Conservation (phyloP, 768 basidiomycete genomes). For the Cystobasidium ongulense region DNA sequence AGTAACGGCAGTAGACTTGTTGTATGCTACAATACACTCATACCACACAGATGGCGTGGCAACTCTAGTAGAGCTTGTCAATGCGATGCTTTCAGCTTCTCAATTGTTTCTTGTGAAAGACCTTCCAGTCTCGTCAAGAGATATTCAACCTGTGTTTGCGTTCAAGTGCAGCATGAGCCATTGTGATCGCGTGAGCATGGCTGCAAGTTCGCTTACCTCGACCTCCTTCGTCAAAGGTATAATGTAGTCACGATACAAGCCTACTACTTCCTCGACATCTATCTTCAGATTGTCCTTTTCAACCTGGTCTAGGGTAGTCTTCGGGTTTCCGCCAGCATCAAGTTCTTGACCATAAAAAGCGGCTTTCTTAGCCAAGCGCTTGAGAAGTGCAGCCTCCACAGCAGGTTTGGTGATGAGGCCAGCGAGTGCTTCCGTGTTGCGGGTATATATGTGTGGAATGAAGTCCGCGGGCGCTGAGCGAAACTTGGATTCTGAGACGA, state of each 20-base stretch:
- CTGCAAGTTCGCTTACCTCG: slow-evolving; percentile 59
- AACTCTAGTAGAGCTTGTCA: no score
- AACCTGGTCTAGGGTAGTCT: background rate
- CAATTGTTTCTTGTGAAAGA: slow-evolving; percentile 69
- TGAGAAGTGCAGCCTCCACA: slow-evolving; percentile 75
- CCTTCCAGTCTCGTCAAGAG: slow-evolving; percentile 82
- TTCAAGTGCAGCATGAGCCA: background rate
- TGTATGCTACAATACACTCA: no score
- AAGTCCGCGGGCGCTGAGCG: slow-evolving; percentile 72
- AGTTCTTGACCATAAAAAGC: slow-evolving; percentile 70
- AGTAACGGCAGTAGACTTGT: no score
- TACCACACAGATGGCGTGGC: no score
- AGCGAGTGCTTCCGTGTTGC: slow-evolving; percentile 69
- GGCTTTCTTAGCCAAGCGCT: slow-evolving; percentile 77
- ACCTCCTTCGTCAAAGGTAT: slow-evolving; percentile 97
- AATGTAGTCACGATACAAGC: slow-evolving; percentile 87
- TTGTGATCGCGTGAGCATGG: background rate
- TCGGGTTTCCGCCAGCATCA: slow-evolving; percentile 57
- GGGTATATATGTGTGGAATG: slow-evolving; percentile 77
- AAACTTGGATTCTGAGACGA: slow-evolving; percentile 98
- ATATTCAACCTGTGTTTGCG: slow-evolving; percentile 70
- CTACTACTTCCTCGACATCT: slow-evolving; percentile 83
- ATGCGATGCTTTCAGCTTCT: slow-evolving; percentile 49
- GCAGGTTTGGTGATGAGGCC: slow-evolving; percentile 93
- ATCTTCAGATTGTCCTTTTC: slow-evolving; percentile 55